Conservation (phyloP, 352 stramenopile species). For the Phytophthora meadii region DNA sequence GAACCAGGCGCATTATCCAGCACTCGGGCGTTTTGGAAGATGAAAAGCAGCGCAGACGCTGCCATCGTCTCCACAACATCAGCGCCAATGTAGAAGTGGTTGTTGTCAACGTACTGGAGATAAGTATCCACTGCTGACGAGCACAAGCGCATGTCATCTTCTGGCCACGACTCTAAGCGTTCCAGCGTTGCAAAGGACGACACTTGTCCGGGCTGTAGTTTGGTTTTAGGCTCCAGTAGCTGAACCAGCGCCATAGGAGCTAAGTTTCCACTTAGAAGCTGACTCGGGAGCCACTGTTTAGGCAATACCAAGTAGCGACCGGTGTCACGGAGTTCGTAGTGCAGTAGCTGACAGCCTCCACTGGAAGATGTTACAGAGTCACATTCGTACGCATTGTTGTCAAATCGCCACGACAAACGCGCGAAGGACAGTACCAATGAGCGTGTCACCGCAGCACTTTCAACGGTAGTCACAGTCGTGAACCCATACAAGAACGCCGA, state of each 20-base stretch:
- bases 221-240: constrained; percentile 42
- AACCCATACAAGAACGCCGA: constrained; percentile 50
- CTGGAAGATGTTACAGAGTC: constrained; percentile 3
- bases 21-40: constrained; percentile 62
- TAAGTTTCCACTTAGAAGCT: constrained; percentile 19
- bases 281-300: constrained; percentile 29
- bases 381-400: constrained; percentile 30
- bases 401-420: constrained; percentile 50
- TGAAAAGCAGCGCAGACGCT: constrained; percentile 51
- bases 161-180: constrained; percentile 24
- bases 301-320: constrained; percentile 40
- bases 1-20: constrained; percentile 29
- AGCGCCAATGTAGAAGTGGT: constrained; percentile 39
- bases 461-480: constrained; percentile 26
- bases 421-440: constrained; percentile 44
- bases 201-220: constrained; percentile 12
- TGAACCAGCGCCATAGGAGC: constrained; percentile 43
- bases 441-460: constrained; percentile 3
- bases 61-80: constrained; percentile 48
- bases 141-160: constrained; percentile 8
- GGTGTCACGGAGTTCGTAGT: constrained; percentile 36
- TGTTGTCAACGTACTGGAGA: constrained; percentile 37
- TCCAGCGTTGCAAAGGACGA: constrained; percentile 26
- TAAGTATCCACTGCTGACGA: constrained; percentile 41
- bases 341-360: constrained; percentile 39